phyloP scores from a whole-genome alignment of 768 basidiomycete species.

The Sporobolomyces phaffii region DNA sequence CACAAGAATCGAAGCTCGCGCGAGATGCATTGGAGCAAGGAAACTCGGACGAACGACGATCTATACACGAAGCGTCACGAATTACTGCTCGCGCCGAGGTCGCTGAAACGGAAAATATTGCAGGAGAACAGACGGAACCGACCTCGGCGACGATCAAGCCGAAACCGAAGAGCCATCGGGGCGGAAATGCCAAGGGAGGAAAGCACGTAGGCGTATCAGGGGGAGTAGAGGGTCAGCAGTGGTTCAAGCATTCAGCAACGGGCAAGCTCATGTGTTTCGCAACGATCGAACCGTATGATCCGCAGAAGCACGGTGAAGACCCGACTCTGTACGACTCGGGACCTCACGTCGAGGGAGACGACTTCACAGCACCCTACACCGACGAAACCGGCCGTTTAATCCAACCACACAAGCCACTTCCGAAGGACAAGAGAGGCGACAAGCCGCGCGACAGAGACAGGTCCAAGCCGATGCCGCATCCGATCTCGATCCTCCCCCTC shows the following conservation, averaged over 20 bases:
- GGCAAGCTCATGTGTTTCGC: background rate
- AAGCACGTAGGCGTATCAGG: background rate
- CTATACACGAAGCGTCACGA: background rate
- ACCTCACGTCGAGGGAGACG: background rate
- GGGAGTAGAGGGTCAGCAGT: background rate
- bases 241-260: background rate
- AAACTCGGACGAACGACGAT: background rate
- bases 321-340: slow-evolving; percentile 21
- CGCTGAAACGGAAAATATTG: background rate
- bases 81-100: too few species aligned
- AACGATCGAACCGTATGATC: background rate
- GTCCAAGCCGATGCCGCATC: too few species aligned
- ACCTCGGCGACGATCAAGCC: background rate
- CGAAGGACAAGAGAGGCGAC: background rate
- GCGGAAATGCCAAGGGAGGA: background rate
- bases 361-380: background rate
- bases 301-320: slow-evolving; percentile 2
- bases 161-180: background rate
- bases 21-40: background rate
- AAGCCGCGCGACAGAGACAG: background rate
- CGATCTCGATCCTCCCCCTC: background rate
- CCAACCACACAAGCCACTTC: background rate
- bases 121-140: background rate
- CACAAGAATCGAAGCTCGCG: background rate
- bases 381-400: background rate